Evolutionary conservation across 495 filamentous ascomycete species (phyloP), one percentile per base, ranked within the genome.

Genomic region (Penicillium argentinense): DNA sequence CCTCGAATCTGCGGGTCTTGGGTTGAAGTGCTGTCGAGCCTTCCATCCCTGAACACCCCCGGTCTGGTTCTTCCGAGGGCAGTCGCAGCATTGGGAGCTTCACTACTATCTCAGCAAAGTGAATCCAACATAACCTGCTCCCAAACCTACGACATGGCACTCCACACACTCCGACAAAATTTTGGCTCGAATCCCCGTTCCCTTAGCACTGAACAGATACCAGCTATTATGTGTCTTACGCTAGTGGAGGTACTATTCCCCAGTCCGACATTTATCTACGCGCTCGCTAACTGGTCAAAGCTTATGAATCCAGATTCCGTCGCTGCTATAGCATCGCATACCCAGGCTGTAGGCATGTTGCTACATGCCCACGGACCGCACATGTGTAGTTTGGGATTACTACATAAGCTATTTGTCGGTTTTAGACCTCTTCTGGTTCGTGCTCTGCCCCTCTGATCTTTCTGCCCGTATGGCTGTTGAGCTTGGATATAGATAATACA

Each of bases 1-100:
- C 54, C 66, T 25, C 62, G 64, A 29, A 63, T 73, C 22, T 71
- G 69, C 28, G 69, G 69, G 4, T 49, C 59, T 3, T 73, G 68
- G 68, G 62, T 70, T 0, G 68, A 68, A 46, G 58, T 64, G 1
- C 57, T 71, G 5, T 63, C 66, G 0, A 51, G 42, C 1, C 54
- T 73, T 4, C 34, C 51, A 12, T 22, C 25, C 21, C 42, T 41
- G 7, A 24, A 46, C 0, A 21, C 23, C 3, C 17, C 24, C 21
- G 33, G 53, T n/a, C 29, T 17, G 6, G 43, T 61, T 6, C 54
- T 68, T 9, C 42, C 37, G 7, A 45, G 53, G 3, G 60, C 66
- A n/a, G 47, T 66, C 39, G 56, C 52, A 24, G 64, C 66, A 19
- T 50, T 72, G 19, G 61, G 53, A 2, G 27, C 48, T 17, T 54